Conservation (phyloP, 2,329 filamentous ascomycete genomes). For the Cordyceps tenuipes region DNA sequence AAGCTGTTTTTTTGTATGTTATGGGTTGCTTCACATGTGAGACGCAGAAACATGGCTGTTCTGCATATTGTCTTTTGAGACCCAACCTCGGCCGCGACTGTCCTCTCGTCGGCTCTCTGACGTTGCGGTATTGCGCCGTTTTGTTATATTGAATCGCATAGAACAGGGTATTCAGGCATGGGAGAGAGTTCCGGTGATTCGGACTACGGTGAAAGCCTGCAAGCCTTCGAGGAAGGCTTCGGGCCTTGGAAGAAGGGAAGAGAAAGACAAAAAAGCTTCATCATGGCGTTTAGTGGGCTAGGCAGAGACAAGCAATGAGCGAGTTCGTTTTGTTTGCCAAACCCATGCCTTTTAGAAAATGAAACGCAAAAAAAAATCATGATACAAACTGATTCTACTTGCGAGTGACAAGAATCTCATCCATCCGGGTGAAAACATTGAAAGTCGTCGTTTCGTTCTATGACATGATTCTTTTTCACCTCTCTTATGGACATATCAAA, state of each 20-base stretch:
- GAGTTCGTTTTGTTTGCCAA: conserved; percentile 1
- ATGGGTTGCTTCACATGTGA: background rate
- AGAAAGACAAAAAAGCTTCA: background rate
- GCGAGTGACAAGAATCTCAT: background rate
- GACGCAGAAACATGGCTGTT: background rate
- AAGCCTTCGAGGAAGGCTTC: background rate
- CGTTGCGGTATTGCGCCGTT: background rate
- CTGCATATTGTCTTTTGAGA: background rate
- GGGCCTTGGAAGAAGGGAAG: background rate
- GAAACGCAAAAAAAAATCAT: conserved; percentile 24
- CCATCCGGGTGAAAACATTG: background rate
- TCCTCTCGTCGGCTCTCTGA: background rate
- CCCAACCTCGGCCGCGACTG: background rate
- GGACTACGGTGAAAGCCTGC: background rate
- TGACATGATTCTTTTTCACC: background rate
- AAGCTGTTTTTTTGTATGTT: conserved; percentile 4
- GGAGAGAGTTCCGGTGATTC: background rate
- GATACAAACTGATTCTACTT: conserved; percentile 18
- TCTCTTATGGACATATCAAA: background rate
- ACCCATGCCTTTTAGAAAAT: background rate
- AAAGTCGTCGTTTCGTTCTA: conserved; percentile 5
- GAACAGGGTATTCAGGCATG: background rate
- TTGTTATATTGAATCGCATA: conserved; percentile 2
- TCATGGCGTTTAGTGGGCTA: conserved; percentile 8
- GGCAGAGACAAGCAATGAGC: conserved; percentile 1